Percentiles rank a stretch among this genome's conserved stretches.
phyloP scores from a whole-genome alignment of 2,329 filamentous ascomycete species.

The Aspergillus sp. region DNA sequence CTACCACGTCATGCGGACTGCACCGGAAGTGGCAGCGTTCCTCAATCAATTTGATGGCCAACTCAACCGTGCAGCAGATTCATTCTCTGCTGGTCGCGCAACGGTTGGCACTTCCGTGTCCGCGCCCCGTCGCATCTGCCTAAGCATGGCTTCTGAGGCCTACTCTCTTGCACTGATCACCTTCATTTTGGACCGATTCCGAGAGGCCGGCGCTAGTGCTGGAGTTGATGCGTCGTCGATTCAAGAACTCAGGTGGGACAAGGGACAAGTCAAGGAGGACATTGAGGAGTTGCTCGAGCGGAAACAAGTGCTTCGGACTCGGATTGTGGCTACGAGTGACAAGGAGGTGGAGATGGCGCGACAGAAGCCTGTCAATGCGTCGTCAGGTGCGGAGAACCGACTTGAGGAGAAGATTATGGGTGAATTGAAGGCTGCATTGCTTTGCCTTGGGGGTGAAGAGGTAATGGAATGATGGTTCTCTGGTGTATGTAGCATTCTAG shows the following conservation, averaged over 20 bases:
- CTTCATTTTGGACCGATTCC: constrained; percentile 62
- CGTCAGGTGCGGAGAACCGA: constrained; percentile 51
- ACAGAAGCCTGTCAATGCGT: constrained; percentile 34
- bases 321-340: constrained; percentile 65
- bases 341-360: constrained; percentile 60
- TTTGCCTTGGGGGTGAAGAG: constrained; percentile 36
- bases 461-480: constrained; percentile 12
- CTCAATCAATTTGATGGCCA: constrained; percentile 83
- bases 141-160: constrained; percentile 67
- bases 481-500: constrained; percentile 8
- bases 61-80: constrained; percentile 62
- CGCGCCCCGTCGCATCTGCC: constrained; percentile 58
- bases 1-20: constrained; percentile 70
- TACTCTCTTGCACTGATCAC: constrained; percentile 72
- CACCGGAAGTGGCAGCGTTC: constrained; percentile 77
- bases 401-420: constrained; percentile 69
- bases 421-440: constrained; percentile 55
- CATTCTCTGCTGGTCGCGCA: constrained; percentile 52
- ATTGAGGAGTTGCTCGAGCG: constrained; percentile 74
- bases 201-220: constrained; percentile 55
- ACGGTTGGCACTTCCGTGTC: constrained; percentile 38
- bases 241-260: constrained; percentile 68
- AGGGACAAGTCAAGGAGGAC: constrained; percentile 65
- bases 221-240: constrained; percentile 58
- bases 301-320: constrained; percentile 61